Percentiles rank a stretch among this genome's conserved stretches.
Evolutionary conservation across 805 yeast genomes (phyloP).

Genomic region (Metschnikowia koreensis): DNA sequence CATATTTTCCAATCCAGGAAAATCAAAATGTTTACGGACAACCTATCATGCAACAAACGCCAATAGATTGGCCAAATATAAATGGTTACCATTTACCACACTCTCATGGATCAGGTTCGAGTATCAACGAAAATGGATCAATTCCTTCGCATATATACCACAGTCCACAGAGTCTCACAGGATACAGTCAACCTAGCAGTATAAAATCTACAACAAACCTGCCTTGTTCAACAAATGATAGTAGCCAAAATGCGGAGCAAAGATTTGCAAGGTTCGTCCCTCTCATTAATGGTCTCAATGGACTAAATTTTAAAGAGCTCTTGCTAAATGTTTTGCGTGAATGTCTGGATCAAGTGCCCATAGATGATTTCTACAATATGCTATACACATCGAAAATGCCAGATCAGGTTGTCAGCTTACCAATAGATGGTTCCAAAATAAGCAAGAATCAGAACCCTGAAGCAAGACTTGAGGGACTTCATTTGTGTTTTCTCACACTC

Average conservation of each 20-base stretch:
- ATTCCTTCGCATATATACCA: too few relatives aligned
- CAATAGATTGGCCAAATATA: too few relatives aligned
- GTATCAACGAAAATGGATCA: too few relatives aligned
- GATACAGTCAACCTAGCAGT: neutral
- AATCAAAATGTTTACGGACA: too few relatives aligned
- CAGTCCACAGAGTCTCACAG: neutral
- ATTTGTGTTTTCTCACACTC: neutral
- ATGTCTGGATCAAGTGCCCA: neutral
- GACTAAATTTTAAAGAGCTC: neutral
- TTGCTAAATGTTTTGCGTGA: neutral
- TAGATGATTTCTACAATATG: neutral
- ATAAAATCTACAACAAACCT: too few relatives aligned
- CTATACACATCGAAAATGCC: neutral
- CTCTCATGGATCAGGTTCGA: too few relatives aligned
- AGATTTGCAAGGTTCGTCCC: neutral
- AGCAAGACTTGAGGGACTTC: neutral
- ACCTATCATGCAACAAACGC: too few relatives aligned
- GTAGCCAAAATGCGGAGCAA: neutral
- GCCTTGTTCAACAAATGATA: neutral
- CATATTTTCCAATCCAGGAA: too few relatives aligned
- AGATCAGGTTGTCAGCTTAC: neutral
- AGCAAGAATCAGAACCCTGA: neutral
- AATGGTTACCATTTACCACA: too few relatives aligned
- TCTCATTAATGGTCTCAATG: neutral
- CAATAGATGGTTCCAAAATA: neutral